A percentile compares a stretch with the other conserved stretches of the same genome.
Evolutionary conservation across 257 asterid species (phyloP).

Genomic region (Solanum piurae): DNA sequence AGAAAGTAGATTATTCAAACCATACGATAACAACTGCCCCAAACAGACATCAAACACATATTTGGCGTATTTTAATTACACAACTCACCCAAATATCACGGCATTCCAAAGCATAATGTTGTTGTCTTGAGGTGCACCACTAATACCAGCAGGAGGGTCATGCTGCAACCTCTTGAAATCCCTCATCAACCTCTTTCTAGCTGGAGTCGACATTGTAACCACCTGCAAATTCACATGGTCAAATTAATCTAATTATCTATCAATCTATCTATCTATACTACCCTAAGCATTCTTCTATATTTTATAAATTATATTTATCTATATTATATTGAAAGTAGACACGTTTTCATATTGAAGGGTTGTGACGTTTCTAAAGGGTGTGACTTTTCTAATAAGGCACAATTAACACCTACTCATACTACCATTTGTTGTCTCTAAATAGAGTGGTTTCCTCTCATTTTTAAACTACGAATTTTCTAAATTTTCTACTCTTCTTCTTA

Average conservation of each 20-base stretch:
- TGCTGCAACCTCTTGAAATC: constrained; percentile 78
- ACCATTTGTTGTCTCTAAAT: background rate
- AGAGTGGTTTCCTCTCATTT: background rate
- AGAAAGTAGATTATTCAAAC: constrained; percentile 15
- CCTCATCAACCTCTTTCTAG: constrained; percentile 83
- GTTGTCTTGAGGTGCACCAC: constrained; percentile 74
- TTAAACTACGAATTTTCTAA: no score
- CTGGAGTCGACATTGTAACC: constrained; percentile 57
- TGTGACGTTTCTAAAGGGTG: background rate
- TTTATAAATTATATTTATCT: no score
- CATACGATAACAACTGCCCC: background rate
- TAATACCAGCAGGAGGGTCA: constrained; percentile 80
- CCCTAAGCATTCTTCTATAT: background rate
- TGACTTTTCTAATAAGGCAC: background rate
- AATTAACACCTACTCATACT: background rate
- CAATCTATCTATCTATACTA: no score
- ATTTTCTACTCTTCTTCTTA: background rate
- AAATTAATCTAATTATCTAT: background rate
- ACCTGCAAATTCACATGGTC: constrained; percentile 10
- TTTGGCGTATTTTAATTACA: background rate
- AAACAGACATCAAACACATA: background rate
- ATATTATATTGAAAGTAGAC: background rate
- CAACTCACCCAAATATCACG: constrained; percentile 63
- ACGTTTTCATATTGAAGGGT: background rate
- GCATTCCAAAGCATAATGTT: constrained; percentile 85